phyloP scores from a whole-genome alignment of 1,284 basidiomycete species.

The Mycena sp. region DNA sequence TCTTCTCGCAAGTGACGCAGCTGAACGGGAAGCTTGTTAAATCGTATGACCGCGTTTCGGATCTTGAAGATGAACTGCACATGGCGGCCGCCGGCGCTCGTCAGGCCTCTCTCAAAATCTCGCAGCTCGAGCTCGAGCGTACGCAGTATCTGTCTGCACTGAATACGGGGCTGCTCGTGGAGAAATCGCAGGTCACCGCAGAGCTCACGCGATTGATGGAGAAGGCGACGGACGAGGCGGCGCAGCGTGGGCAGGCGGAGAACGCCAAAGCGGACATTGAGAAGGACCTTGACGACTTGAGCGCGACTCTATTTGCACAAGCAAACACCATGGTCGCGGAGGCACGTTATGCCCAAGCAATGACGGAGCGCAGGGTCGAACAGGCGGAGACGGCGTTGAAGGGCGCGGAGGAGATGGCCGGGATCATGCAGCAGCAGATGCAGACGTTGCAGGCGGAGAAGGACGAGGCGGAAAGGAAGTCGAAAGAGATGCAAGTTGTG shows the following conservation, averaged over 20 bases:
- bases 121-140: conserved; percentile 78
- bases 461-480: conserved; percentile 63
- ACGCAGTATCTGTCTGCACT: conserved; percentile 82
- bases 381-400: conserved; percentile 85
- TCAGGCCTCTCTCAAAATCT: conserved; percentile 67
- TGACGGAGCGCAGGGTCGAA: conserved; percentile 85
- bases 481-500: conserved; percentile 55
- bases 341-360: conserved; percentile 79
- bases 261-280: conserved; percentile 85
- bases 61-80: conserved; percentile 92
- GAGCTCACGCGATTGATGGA: conserved; percentile 97
- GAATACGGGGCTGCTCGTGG: conserved; percentile 91
- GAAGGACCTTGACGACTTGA: conserved; percentile 92
- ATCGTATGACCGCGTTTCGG: conserved; percentile 91
- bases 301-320: conserved; percentile 87
- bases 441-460: conserved; percentile 75
- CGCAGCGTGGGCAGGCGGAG: conserved; percentile 91
- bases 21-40: conserved; percentile 93
- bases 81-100: conserved; percentile 68
- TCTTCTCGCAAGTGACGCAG: conserved; percentile 89
- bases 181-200: conserved; percentile 88
- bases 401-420: conserved; percentile 88
- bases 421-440: conserved; percentile 87
- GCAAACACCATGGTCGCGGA: conserved; percentile 95
- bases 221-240: conserved; percentile 92